Percentiles rank a stretch among this genome's conserved stretches.
These are phyloP conservation scores for Ramaria sp. DNA, from an alignment of 768 basidiomycete species.

Conservation along the genomic window DNA sequence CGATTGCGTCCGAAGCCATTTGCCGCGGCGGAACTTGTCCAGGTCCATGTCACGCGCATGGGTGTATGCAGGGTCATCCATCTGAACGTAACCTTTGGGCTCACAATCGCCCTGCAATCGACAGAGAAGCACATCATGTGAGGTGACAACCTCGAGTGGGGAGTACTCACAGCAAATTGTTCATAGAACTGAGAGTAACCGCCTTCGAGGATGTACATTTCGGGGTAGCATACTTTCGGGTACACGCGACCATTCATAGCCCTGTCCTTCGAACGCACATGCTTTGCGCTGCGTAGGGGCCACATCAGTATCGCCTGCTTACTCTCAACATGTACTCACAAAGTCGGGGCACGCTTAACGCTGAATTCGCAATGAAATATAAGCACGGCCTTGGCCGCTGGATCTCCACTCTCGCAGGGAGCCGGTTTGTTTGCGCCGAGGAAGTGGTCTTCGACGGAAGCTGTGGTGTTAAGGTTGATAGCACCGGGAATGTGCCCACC, in stretches of 20 bases:
- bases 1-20: slow-evolving; percentile 83
- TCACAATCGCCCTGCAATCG: slow-evolving; percentile 46
- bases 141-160: neutral
- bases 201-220: slow-evolving; percentile 93
- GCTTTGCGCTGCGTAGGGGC: slow-evolving; percentile 69
- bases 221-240: slow-evolving; percentile 90
- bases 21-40: slow-evolving; percentile 82
- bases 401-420: slow-evolving; percentile 67
- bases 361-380: slow-evolving; percentile 99
- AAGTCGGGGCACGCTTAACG: slow-evolving; percentile 89
- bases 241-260: slow-evolving; percentile 81
- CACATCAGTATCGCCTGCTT: neutral
- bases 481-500: slow-evolving; percentile 93
- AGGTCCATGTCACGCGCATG: slow-evolving; percentile 75
- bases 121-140: neutral
- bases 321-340: slow-evolving; percentile 41
- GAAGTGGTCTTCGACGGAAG: slow-evolving; percentile 71
- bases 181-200: slow-evolving; percentile 89
- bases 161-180: slow-evolving; percentile 33
- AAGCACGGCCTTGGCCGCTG: slow-evolving; percentile 51
- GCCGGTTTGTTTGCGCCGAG: slow-evolving; percentile 52
- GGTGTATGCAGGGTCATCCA: slow-evolving; percentile 88
- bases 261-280: slow-evolving; percentile 84
- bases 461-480: slow-evolving; percentile 78
- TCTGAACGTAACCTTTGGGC: slow-evolving; percentile 75